Base-by-base conservation (phyloP, 352 stramenopile species). In the Phytophthora idaei region DNA sequence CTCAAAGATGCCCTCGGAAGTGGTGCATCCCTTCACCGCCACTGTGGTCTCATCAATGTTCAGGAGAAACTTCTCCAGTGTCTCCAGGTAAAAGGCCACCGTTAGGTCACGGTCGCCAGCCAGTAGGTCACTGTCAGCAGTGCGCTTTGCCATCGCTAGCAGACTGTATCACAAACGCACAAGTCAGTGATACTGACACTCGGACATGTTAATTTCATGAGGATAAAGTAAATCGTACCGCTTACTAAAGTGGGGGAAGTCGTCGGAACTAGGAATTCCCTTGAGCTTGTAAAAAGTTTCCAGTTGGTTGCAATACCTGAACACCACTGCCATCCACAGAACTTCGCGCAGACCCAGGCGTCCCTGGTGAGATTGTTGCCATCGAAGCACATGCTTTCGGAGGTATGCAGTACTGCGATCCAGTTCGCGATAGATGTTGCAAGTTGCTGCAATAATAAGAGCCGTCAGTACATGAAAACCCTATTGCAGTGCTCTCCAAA, bases 371-470 rank as follows among this genome's bases (percentile, higher is more conserved):
- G 71, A 68, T 39, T 90, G 75, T 53, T 93, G 85, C 85, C 85
- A 93, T 75, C 83, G 77, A 50, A 94, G 60, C 39, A 89, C 84
- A 60, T 89, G 78, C 75, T 94, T 94, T 25, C 86, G 84, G 32
- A 94, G 61, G 64, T 91, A 94, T 14, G 86, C 83, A 14, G 86
- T 93, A 57, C 83, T 93, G 48, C 86, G 84, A 61, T 94, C 86
- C 14, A 94, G 71, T 62, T 93, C 84, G 15, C 86, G 86, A 69
- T 94, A 94, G 27, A 92, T 89, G 68, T 94, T 94, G 69, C 86
- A 92, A 3, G 81, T 91, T 65, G 83, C 85, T 93, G 25, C 21
- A 53, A 39, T 50, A 57, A 57, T 10, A 57, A 17, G 3, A 45
- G 42, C 27, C 25, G 6, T 64, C n/a, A 59, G 45, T 44, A 64